Evolutionary conservation across 2,329 filamentous ascomycete species (phyloP).

Genomic region (Pseudogymnoascus sp.): DNA sequence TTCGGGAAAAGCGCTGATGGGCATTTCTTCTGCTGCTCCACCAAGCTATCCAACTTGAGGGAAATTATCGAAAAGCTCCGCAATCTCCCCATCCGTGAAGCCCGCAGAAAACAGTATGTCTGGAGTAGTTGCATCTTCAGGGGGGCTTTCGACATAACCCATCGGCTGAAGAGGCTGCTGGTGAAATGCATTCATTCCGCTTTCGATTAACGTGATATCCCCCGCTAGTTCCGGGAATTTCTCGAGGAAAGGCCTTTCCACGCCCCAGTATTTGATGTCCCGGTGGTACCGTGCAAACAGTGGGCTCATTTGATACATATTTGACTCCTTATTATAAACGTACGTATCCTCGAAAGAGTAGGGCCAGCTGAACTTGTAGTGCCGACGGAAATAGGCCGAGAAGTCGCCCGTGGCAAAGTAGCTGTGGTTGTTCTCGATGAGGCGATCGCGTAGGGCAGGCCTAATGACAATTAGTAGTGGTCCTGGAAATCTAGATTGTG

Average conservation of each 20-base stretch:
- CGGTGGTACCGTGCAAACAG: constrained; percentile 15
- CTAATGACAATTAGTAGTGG: neutral
- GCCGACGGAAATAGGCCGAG: constrained; percentile 12
- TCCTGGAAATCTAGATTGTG: neutral
- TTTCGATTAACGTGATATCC: neutral
- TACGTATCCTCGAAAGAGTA: constrained; percentile 15
- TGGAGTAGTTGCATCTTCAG: neutral
- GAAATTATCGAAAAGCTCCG: constrained; percentile 2
- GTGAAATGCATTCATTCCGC: neutral
- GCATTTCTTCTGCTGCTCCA: neutral
- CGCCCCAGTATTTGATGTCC: constrained; percentile 13
- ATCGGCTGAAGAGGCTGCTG: neutral
- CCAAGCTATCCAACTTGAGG: neutral
- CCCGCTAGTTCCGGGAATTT: constrained; percentile 13
- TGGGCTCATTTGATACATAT: constrained; percentile 13
- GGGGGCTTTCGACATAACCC: neutral
- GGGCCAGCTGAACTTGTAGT: constrained; percentile 17
- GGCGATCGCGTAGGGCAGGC: constrained; percentile 16
- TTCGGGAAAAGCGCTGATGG: neutral
- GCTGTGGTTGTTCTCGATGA: constrained; percentile 13
- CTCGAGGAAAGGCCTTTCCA: constrained; percentile 15
- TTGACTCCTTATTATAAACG: constrained; percentile 5
- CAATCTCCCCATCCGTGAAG: constrained; percentile 1
- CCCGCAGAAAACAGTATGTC: neutral
- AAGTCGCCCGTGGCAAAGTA: constrained; percentile 15